Conservation (phyloP, 108 stramenopile species). For the Fragilariopsis cylindrus region DNA sequence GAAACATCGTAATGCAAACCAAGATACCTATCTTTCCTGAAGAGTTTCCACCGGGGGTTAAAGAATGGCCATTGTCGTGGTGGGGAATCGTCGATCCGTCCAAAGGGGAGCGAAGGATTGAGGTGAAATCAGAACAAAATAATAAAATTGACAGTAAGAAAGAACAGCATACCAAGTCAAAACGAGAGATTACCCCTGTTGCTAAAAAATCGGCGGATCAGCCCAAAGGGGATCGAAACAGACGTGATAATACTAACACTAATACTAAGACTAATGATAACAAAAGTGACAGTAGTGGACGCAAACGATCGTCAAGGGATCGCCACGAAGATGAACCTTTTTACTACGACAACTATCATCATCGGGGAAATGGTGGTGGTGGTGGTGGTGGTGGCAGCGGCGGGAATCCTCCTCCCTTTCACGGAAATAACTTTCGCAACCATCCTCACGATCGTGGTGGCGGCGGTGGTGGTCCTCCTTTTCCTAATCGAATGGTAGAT, state of each 20-base stretch:
- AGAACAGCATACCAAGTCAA: not conserved
- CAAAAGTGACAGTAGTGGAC: not conserved
- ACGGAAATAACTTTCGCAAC: not conserved
- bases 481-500: constrained; percentile 14
- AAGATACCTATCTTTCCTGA: constrained; percentile 66
- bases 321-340: not conserved
- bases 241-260: not conserved
- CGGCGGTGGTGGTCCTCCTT: not conserved
- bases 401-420: constrained; percentile 3
- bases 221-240: not conserved
- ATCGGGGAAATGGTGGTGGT: not conserved
- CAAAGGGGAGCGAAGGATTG: constrained; percentile 12
- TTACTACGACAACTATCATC: constrained; percentile 2
- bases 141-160: not conserved
- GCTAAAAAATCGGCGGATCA: not conserved
- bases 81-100: constrained; percentile 69
- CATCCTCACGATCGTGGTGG: not conserved
- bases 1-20: constrained; percentile 46
- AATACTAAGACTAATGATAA: no score
- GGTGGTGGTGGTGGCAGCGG: not conserved
- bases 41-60: constrained; percentile 47
- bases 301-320: constrained; percentile 10
- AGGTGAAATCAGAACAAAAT: not conserved
- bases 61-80: constrained; percentile 56
- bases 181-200: constrained; percentile 1